phyloP scores from a whole-genome alignment of 2,329 filamentous ascomycete species.

The Fusarium fujikuroi region DNA sequence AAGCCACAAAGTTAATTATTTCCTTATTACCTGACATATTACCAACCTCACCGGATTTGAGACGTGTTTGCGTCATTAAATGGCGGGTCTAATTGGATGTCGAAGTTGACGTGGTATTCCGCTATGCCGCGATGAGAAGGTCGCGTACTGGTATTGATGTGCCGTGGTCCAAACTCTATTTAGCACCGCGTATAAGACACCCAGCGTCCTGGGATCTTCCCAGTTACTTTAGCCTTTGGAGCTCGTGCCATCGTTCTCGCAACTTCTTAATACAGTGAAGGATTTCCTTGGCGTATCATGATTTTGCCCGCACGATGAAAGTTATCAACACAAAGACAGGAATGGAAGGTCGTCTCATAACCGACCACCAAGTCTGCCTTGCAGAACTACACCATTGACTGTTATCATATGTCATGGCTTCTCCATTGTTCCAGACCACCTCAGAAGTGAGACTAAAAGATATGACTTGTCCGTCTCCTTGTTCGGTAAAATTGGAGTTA shows the following conservation, averaged over 20 bases:
- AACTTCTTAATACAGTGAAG: background rate
- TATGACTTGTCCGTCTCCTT: accelerated
- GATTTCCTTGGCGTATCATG: background rate
- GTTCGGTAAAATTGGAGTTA: accelerated
- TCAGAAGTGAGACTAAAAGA: no score
- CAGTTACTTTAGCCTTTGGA: background rate
- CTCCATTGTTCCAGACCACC: accelerated
- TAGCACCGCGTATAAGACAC: background rate
- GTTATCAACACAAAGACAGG: no score
- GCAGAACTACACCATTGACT: background rate
- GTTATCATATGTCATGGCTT: background rate
- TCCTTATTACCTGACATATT: background rate
- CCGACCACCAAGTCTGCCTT: background rate
- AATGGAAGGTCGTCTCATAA: accelerated
- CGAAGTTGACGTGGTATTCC: background rate
- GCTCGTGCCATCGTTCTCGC: no score
- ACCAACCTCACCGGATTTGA: background rate
- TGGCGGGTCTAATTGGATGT: background rate
- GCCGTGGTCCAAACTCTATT: background rate
- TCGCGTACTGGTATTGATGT: background rate
- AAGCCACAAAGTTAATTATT: background rate
- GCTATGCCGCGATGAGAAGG: background rate
- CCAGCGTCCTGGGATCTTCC: background rate
- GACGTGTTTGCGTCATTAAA: background rate
- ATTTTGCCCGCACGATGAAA: background rate